Conservation (phyloP, 2,329 filamentous ascomycete genomes). For the Monosporascus ibericus region DNA sequence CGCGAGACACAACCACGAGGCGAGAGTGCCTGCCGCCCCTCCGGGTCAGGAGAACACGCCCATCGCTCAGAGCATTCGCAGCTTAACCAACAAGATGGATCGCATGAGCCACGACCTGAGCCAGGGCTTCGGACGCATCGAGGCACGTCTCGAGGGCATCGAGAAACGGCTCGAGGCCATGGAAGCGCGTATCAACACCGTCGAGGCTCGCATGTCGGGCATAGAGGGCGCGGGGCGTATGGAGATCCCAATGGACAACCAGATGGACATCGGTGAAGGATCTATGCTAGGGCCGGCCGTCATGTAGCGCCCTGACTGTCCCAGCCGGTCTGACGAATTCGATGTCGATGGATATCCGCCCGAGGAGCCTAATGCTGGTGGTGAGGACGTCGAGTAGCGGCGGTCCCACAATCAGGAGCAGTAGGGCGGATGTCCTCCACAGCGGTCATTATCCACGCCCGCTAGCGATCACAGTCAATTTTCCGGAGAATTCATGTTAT, state of each 20-base stretch:
- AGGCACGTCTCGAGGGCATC: conserved; percentile 43
- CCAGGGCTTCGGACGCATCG: conserved; percentile 46
- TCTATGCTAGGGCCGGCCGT: conserved; percentile 30
- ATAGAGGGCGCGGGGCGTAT: conserved; percentile 30
- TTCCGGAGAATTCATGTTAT: too few species aligned
- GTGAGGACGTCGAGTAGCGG: too few species aligned
- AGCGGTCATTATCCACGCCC: too few species aligned
- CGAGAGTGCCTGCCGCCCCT: conserved; percentile 46
- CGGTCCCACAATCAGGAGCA: too few species aligned
- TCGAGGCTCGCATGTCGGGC: conserved; percentile 32
- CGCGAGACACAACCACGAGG: conserved; percentile 55
- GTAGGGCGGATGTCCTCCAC: too few species aligned
- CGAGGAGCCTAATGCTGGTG: too few species aligned
- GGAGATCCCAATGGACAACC: conserved; percentile 32
- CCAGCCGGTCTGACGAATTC: not conserved
- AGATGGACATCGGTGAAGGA: conserved; percentile 27
- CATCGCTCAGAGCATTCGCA: conserved; percentile 51
- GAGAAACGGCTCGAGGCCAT: conserved; percentile 51
- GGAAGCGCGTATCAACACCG: conserved; percentile 33
- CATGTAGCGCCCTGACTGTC: conserved; percentile 21
- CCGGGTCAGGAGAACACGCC: conserved; percentile 53
- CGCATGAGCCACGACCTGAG: conserved; percentile 51
- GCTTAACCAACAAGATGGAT: conserved; percentile 54
- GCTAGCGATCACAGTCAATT: too few species aligned
- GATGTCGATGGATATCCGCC: too few species aligned